Conservation (phyloP, 2,329 filamentous ascomycete genomes). For the Pyrenophora seminiperda region DNA sequence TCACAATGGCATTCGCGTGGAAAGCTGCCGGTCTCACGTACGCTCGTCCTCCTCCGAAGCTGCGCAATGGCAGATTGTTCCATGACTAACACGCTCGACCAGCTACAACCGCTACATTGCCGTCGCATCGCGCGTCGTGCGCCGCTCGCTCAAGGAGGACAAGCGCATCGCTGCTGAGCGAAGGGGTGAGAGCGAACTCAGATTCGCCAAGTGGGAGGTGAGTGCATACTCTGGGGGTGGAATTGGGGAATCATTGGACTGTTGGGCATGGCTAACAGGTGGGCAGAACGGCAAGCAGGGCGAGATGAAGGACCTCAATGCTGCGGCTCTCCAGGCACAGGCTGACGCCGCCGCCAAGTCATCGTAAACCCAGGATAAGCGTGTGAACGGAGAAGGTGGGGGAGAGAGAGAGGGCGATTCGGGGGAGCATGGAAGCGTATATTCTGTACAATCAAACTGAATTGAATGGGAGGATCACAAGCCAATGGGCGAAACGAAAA, state of each 20-base stretch:
- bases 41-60: conserved; percentile 48
- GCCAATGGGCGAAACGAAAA: conserved; percentile 38
- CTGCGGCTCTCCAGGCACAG: conserved; percentile 55
- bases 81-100: conserved; percentile 39
- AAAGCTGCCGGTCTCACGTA: conserved; percentile 97
- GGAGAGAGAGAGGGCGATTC: conserved; percentile 10
- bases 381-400: conserved; percentile 10
- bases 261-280: conserved; percentile 24
- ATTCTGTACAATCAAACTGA: conserved; percentile 46
- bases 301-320: conserved; percentile 74
- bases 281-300: conserved; percentile 92
- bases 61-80: conserved; percentile 8
- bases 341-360: conserved; percentile 55
- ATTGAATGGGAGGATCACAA: conserved; percentile 30
- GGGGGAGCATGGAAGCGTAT: conserved; percentile 38
- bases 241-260: conserved; percentile 20
- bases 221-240: conserved; percentile 50
- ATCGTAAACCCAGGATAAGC: conserved; percentile 32
- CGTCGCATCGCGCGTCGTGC: conserved; percentile 91
- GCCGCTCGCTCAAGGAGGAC: conserved; percentile 95
- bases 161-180: conserved; percentile 86
- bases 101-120: conserved; percentile 99
- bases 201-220: conserved; percentile 95
- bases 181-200: conserved; percentile 85
- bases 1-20: conserved; percentile 96